Base-by-base conservation (phyloP, 345 rosid genomes). In the Citrus reticulata region DNA sequence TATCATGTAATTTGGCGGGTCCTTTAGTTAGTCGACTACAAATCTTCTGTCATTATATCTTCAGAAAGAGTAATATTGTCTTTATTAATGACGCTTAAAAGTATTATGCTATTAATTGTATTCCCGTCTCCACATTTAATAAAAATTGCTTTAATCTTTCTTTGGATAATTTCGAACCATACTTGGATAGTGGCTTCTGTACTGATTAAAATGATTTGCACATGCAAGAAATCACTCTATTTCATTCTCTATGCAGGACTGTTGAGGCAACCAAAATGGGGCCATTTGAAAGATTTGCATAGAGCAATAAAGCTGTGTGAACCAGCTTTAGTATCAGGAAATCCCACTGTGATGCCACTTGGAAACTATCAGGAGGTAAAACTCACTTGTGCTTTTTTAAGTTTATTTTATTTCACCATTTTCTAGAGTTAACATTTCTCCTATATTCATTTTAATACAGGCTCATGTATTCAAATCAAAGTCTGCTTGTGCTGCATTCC, bases 211-310 rank as follows among this genome's bases (percentile, higher is more conserved):
- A 69, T 49, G 35, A 68, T 73, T 74, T 62, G 30, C 74, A 42
- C 49, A 58, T 68, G 20, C 77, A 51, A 75, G 70, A 22, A 55
- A 63, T 77, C 40, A 54, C 25, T 24, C 7, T 24, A 61, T 54
- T 51, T 84, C 10, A 29, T 49, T 68, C 27, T 63, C 72, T 73
- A 73, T 76, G 42, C 86, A 96, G 98, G 99, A 76, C 88, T 97
- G 51, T 24, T 87, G 80, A 94, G 98, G 92, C 87, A 93, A 79
- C 99, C 99, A 10, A 97, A 97, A 86, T 97, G 98, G 99, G 99
- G 98, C 30, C 99, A 97, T 85, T 86, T 94, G 87, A 97, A 97
- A 89, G 98, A 97, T 89, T 83, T 97, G 84, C 99, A 97, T 79
- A 83, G 93, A 84, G 99, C 99, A 2, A 89, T 97, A 60, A 97